These are phyloP conservation scores for Nothophytophthora sp. DNA, from an alignment of 352 stramenopile genomes.

Conservation along the genomic window DNA sequence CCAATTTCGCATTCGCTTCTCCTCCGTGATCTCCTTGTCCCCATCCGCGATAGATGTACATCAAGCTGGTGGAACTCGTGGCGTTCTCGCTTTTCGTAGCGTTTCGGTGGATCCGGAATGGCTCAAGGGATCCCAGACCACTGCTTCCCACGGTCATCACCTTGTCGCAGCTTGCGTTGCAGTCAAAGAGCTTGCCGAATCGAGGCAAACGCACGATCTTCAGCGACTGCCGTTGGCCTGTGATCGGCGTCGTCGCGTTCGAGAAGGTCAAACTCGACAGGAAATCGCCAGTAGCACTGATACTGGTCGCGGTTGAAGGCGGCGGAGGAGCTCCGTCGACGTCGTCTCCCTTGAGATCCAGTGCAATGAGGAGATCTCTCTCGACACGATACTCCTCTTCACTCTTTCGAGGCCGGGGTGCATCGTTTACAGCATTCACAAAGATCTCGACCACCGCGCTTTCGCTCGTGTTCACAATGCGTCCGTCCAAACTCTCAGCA, in stretches of 20 bases:
- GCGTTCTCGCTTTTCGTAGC: slow-evolving; percentile 9
- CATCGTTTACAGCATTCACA: slow-evolving; percentile 50
- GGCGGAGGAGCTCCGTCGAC: slow-evolving; percentile 22
- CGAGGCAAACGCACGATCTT: slow-evolving; percentile 45
- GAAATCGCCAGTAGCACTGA: slow-evolving; percentile 3
- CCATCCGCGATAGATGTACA: slow-evolving; percentile 53
- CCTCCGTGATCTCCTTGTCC: background rate
- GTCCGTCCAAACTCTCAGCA: slow-evolving; percentile 26
- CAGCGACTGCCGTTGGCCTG: slow-evolving; percentile 27
- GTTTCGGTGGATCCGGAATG: slow-evolving; percentile 19
- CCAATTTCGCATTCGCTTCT: background rate
- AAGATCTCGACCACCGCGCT: slow-evolving; percentile 50
- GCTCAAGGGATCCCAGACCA: no score
- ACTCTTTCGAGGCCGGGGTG: slow-evolving; percentile 24
- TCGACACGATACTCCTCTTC: slow-evolving; percentile 27
- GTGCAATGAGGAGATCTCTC: slow-evolving; percentile 12
- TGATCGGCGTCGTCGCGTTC: background rate
- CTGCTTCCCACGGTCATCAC: background rate
- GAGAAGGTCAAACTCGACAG: slow-evolving; percentile 20
- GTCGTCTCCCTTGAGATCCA: slow-evolving; percentile 48
- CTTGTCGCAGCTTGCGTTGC: slow-evolving; percentile 24
- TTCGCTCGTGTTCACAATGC: slow-evolving; percentile 30
- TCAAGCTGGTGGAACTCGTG: slow-evolving; percentile 46
- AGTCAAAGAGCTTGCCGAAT: slow-evolving; percentile 63
- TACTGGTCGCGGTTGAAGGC: background rate